Base-by-base conservation (phyloP, 805 yeast species). In the Pichia occidentalis region DNA sequence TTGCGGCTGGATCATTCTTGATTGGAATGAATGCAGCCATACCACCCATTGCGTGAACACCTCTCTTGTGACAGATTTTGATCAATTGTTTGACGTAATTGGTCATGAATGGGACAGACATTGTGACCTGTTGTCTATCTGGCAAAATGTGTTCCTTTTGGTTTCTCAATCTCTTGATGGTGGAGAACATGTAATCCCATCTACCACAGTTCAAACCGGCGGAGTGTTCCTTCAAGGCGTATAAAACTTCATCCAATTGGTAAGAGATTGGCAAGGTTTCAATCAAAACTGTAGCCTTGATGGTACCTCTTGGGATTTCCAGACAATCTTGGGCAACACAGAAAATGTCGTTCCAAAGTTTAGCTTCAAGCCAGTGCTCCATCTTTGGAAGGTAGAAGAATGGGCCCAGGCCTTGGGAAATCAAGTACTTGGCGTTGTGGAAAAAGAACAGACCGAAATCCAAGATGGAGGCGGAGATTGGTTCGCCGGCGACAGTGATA, bases 1-100 rank as follows among this genome's bases (percentile, higher is more conserved):
- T 82, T 45, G 77, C 73, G 43, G 65, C 73, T 24, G 70, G 65
- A 53, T 83, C 87, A 47, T 74, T 68, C 59, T 82, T 82, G 63
- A 82, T 82, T 46, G 92, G 90, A 51, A 83, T 80, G 49, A 81
- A 84, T 4, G 90, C 90, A 47, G 92, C 90, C 94, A 83, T 83
- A 50, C 94, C 94, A 51, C 94, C 92, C 77, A 83, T 80, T 14
- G 90, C 90, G 55, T 82, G 88, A 29, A 82, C 90, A 45, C 80
- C 82, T 64, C 90, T 72, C 52, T 74, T 69, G 58, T 83, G 94
- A 60, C 86, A 79, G 31, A 77, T 74, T 58, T 78, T 71, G 49
- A 83, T 85, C 59, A 83, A 67, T 52, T 79, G 71, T 50, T 76
- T 75, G 38, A 82, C 90, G 54, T 83, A 83, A 13, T 83, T 74